Evolutionary conservation across 768 basidiomycete species (phyloP).

Genomic region (Rubroboletus pulcherrimus): DNA sequence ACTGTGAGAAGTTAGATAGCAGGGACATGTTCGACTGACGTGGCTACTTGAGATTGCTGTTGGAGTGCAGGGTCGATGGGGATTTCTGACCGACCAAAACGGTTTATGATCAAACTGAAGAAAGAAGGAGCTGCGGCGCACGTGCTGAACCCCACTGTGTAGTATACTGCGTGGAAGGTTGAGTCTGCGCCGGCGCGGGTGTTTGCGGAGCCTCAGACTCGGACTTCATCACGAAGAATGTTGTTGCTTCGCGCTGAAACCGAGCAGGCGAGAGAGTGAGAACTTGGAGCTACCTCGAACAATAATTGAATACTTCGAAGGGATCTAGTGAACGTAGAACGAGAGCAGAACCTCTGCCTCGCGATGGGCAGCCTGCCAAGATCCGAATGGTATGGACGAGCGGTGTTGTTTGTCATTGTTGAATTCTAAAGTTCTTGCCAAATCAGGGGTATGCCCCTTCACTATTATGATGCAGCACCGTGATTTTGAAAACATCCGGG

Average conservation of each 20-base stretch:
- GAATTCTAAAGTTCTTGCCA: conserved; percentile 18
- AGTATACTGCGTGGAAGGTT: conserved; percentile 30
- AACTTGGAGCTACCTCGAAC: neutral
- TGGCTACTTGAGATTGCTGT: conserved; percentile 48
- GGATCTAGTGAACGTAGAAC: neutral
- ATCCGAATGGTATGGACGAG: conserved; percentile 4
- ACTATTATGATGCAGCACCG: too few relatives aligned
- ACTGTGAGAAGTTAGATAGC: neutral
- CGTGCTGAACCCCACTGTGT: conserved; percentile 40
- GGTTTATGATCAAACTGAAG: neutral
- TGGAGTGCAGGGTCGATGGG: conserved; percentile 69
- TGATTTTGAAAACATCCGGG: neutral
- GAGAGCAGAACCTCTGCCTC: neutral
- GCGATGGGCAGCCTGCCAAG: neutral
- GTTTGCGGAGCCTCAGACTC: conserved; percentile 38
- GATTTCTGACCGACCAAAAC: conserved; percentile 41
- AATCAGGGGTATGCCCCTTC: neutral
- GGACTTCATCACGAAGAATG: conserved; percentile 36
- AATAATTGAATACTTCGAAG: neutral
- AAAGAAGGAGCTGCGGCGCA: conserved; percentile 21
- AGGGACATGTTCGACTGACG: conserved; percentile 32
- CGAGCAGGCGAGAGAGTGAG: neutral
- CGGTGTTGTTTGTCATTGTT: conserved; percentile 19
- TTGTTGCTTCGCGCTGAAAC: neutral
- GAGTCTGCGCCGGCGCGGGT: conserved; percentile 30